Evolutionary conservation across 2,329 filamentous ascomycete species (phyloP), one percentile per base, ranked within the genome.

Genomic region (Colletotrichum phormii): DNA sequence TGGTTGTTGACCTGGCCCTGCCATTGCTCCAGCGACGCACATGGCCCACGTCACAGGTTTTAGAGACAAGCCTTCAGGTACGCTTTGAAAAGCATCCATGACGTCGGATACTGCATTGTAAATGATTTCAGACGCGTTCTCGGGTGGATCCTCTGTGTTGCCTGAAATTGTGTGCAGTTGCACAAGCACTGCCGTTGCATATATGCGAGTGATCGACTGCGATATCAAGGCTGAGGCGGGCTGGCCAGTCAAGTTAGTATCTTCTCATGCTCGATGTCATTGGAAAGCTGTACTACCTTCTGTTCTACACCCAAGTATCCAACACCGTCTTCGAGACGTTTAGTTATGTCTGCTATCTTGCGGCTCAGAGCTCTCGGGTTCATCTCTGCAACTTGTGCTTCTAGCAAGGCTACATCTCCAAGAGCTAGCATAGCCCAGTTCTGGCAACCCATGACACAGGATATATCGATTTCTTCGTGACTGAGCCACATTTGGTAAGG

Each of bases 371-470:
- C 35, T 42, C 11, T 26, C 2, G 54, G 12, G 13, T 24, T 57
- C 22, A 51, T 37, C 22, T 68, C 64, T 18, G 13, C n/a, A 18
- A 53, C 46, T 37, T 64, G 55, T 11, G 64, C 24, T 24, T 67
- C 61, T 15, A 70, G 31, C 15, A 18, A 22, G 13, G 59, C 68
- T 15, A 74, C 49, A 22, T 74, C 72, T 3, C 69, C 72, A 13
- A 74, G 62, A 29, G 72, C 68, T 4, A 65, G 37, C 68, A 74
- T 68, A 11, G 54, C 72, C 72, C 68, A 74, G 15, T 69, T 72
- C 31, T 74, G 68, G n/a, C 72, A 72, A 1, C 72, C 69, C 68
- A 67, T 74, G 4, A 72, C 58, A 18, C 60, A 62, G 1, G 72
- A 72, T 18, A 72, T 29, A 42, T 74, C 72, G 1, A 69, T 33